phyloP scores from a whole-genome alignment of 805 yeast species.

The Cyberlindnera maritima region DNA sequence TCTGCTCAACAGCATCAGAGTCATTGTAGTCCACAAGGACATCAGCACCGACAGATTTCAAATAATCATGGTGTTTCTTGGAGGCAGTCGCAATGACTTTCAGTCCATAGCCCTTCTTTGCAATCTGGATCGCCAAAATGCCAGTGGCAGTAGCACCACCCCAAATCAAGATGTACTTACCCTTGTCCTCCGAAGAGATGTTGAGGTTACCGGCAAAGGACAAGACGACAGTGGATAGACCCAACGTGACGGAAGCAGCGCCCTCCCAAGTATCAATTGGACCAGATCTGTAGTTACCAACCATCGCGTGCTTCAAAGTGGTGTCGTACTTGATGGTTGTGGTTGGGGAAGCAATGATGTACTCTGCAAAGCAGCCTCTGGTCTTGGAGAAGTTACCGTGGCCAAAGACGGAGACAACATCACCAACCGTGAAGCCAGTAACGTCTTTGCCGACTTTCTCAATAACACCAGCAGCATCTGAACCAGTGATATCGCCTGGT shows the following conservation, averaged over 20 bases:
- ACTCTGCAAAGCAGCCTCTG: slow-evolving; percentile 61
- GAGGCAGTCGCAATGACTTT: slow-evolving; percentile 51
- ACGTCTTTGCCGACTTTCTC: slow-evolving; percentile 48
- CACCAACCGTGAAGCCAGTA: slow-evolving; percentile 46
- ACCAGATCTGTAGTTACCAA: slow-evolving; percentile 35
- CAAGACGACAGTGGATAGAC: slow-evolving; percentile 40
- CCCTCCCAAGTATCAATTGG: slow-evolving; percentile 52
- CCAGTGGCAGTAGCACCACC: slow-evolving; percentile 71
- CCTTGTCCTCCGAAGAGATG: slow-evolving; percentile 35
- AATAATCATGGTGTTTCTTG: slow-evolving; percentile 37
- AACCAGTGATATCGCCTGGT: slow-evolving; percentile 52
- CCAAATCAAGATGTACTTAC: slow-evolving; percentile 49
- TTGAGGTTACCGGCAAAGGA: slow-evolving; percentile 49
- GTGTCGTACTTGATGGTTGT: slow-evolving; percentile 31
- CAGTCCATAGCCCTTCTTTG: slow-evolving; percentile 42
- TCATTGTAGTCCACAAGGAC: slow-evolving; percentile 49
- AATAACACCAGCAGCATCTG: slow-evolving; percentile 59
- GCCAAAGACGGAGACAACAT: slow-evolving; percentile 50
- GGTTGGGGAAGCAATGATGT: slow-evolving; percentile 43
- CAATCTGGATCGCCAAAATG: slow-evolving; percentile 54
- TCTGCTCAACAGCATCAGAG: slow-evolving; percentile 42
- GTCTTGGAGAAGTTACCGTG: slow-evolving; percentile 50
- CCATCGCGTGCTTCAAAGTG: slow-evolving; percentile 18
- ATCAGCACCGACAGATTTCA: slow-evolving; percentile 49
- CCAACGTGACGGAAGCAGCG: slow-evolving; percentile 51